phyloP scores from a whole-genome alignment of 495 filamentous ascomycete genomes.

The Penicillium arizonense region DNA sequence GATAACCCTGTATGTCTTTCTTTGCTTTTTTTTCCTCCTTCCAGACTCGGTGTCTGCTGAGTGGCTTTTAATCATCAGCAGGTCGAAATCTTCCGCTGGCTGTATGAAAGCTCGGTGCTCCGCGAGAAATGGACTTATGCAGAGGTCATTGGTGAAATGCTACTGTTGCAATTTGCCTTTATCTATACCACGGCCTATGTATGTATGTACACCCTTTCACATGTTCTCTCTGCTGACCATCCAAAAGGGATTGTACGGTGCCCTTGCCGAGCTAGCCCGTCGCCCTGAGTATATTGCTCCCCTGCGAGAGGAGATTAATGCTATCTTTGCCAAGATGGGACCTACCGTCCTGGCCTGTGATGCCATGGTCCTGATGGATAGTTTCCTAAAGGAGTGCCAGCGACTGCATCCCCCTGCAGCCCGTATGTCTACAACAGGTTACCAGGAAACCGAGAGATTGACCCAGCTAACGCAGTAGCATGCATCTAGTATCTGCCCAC shows the following conservation, averaged over 20 bases:
- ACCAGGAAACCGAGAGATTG: background rate
- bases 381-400: conserved; percentile 31
- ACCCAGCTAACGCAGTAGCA: conserved; percentile 1
- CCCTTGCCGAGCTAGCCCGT: conserved; percentile 21
- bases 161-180: conserved; percentile 27
- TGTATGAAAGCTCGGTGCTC: conserved; percentile 19
- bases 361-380: conserved; percentile 22
- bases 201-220: background rate
- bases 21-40: background rate
- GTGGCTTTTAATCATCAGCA: background rate
- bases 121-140: conserved; percentile 21
- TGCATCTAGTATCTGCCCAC: conserved; percentile 23
- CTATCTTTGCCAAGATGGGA: conserved; percentile 7
- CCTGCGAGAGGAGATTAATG: conserved; percentile 22
- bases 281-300: conserved; percentile 25
- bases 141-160: conserved; percentile 25
- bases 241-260: conserved; percentile 22
- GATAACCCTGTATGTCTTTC: conserved; percentile 14
- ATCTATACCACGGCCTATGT: conserved; percentile 29
- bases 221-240: background rate
- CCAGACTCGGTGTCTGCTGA: background rate
- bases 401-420: conserved; percentile 26
- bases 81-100: conserved; percentile 27
- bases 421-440: conserved; percentile 10
- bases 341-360: conserved; percentile 14